Percentiles rank a stretch among this genome's conserved stretches.
phyloP scores from a whole-genome alignment of 805 yeast species.

The Candida germanica region DNA sequence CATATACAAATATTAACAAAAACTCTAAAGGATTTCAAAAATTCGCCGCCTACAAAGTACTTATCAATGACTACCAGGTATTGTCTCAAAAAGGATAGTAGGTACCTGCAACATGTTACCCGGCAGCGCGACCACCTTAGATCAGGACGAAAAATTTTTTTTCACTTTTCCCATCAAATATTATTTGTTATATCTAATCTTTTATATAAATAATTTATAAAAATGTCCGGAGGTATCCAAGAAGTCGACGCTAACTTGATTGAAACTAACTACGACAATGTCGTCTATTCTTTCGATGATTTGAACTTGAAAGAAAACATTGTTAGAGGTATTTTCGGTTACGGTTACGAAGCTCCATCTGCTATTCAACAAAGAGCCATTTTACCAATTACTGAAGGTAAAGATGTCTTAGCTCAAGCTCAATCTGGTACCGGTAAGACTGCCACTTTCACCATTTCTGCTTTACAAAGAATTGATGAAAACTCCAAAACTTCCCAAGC shows the following conservation, averaged over 20 bases:
- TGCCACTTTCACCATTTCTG: slow-evolving; percentile 79
- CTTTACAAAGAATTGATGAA: slow-evolving; percentile 72
- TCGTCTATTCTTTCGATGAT: slow-evolving; percentile 66
- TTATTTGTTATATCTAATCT: slow-evolving; percentile 3
- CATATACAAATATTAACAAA: too few relatives aligned
- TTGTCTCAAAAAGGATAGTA: too few relatives aligned
- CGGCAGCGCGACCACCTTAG: slow-evolving; percentile 6
- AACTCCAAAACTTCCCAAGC: slow-evolving; percentile 80
- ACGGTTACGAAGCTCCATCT: slow-evolving; percentile 79
- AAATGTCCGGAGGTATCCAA: slow-evolving; percentile 66
- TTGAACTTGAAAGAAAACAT: slow-evolving; percentile 70
- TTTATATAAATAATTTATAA: background rate
- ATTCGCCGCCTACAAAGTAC: too few relatives aligned
- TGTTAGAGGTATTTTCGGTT: slow-evolving; percentile 75
- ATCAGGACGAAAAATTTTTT: slow-evolving; percentile 7
- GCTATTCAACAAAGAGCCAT: slow-evolving; percentile 83
- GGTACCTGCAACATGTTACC: slow-evolving; percentile 5
- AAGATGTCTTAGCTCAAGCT: slow-evolving; percentile 77
- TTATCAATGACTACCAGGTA: too few relatives aligned
- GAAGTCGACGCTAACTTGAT: slow-evolving; percentile 82
- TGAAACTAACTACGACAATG: slow-evolving; percentile 95
- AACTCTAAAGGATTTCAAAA: too few relatives aligned
- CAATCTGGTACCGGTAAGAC: slow-evolving; percentile 91
- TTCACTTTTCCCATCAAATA: slow-evolving; percentile 4
- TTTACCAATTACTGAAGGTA: slow-evolving; percentile 70